Conservation (phyloP, 2,329 filamentous ascomycete genomes). For the Clonostachys solani region DNA sequence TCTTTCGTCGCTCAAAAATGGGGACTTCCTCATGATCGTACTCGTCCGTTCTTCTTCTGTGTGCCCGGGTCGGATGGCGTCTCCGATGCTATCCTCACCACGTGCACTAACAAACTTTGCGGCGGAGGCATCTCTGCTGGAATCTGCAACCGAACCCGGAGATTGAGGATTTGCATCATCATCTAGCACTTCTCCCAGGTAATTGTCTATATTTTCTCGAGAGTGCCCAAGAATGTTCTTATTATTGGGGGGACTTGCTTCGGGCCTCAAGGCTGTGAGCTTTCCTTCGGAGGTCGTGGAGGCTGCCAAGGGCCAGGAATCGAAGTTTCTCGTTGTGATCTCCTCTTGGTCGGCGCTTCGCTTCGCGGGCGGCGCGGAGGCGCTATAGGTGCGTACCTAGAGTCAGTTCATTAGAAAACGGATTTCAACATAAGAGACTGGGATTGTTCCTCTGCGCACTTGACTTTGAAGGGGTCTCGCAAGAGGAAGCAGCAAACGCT, state of each 20-base stretch:
- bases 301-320: background rate
- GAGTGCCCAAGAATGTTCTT: too few species aligned
- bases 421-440: background rate
- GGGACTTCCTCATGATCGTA: too few species aligned
- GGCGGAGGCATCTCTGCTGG: background rate
- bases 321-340: background rate
- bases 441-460: background rate
- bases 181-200: too few species aligned
- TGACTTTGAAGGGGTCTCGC: background rate
- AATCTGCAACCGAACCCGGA: background rate
- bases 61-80: too few species aligned
- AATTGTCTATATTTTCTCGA: too few species aligned
- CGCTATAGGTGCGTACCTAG: background rate
- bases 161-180: too few species aligned
- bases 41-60: too few species aligned
- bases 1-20: too few species aligned
- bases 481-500: conserved; percentile 3
- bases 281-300: too few species aligned
- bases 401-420: background rate
- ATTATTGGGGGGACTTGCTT: too few species aligned
- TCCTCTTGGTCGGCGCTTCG: background rate
- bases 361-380: background rate
- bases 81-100: background rate
- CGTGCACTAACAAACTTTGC: background rate
- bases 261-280: too few species aligned